Base-by-base conservation (phyloP, 225 moss, liverwort and hornwort species). In the Pleurozium schreberi region DNA sequence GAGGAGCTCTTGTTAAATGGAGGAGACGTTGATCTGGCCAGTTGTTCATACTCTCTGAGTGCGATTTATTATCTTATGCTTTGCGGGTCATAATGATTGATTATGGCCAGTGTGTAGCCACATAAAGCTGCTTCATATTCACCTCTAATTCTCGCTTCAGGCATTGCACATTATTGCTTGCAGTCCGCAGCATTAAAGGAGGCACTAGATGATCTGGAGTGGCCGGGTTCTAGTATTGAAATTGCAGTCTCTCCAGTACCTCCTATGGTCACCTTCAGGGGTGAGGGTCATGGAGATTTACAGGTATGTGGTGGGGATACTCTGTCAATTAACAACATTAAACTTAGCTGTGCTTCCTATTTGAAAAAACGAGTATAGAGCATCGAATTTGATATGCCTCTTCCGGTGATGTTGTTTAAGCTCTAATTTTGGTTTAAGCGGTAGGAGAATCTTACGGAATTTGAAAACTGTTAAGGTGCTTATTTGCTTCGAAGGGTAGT, bases 241-340 rank as follows among this genome's bases (percentile, higher is more conserved):
- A 88, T 99, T 50, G 94, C 93, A 67, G 94, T 96, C 40, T 95
- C 94, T 88, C 95, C 97, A 36, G 88, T 92, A 70, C 97, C 97
- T 83, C 96, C 96, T 50, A 91, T 91, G 93, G 96, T 99, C 42
- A 94, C 94, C 68, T 97, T 99, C 81, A 96, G 92, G 89, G 94
- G 97, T 90, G 99, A 97, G 85, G 99, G 99, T 90, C 99, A 99
- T 89, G 99, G 99, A 86, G 97, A 97, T 90, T 91, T 99, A 91
- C 95, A 99, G 96, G 99, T 99, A 88, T 65, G 53, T 80, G 30
- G 25, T 69, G 49, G 43, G 79, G 53, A 60, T 42, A 74, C 87
- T 84, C 77, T 55, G 47, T 61, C 76, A 71, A 69, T 23, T 43
- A 26, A 45, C 15, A 83, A 38, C 47, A 52, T 78, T 57, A 50